Conservation (phyloP, 176 grass and related monocot species). For the Musa troglodytarum region DNA sequence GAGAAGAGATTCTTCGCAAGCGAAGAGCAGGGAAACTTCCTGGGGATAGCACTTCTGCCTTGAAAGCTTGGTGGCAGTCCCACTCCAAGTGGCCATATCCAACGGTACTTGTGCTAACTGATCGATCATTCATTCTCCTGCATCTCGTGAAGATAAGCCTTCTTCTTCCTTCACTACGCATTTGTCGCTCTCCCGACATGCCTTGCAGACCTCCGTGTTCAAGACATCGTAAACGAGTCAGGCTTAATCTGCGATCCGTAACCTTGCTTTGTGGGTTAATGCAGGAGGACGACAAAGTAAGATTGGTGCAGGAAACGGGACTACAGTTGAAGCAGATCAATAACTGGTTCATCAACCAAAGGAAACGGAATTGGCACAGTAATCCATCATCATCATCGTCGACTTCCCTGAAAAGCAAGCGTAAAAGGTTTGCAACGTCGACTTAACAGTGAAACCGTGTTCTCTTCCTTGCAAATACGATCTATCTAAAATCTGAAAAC, state of each 20-base stretch:
- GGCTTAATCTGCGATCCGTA: neutral
- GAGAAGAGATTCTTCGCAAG: constrained; percentile 92
- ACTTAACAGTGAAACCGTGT: neutral
- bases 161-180: too few species aligned
- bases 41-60: constrained; percentile 64
- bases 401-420: constrained; percentile 71
- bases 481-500: too few species aligned
- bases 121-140: neutral
- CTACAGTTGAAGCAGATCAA: constrained; percentile 97
- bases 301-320: constrained; percentile 86
- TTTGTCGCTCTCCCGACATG: neutral
- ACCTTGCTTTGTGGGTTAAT: neutral
- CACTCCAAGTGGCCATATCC: constrained; percentile 96
- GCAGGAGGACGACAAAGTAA: constrained; percentile 91
- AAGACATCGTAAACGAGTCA: too few species aligned
- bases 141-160: neutral
- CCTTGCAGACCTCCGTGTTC: neutral
- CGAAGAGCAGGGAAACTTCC: constrained; percentile 90
- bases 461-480: too few species aligned
- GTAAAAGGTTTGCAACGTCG: constrained; percentile 47
- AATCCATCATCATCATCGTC: constrained; percentile 56
- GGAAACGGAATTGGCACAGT: constrained; percentile 96
- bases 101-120: constrained; percentile 38
- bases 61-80: constrained; percentile 96
- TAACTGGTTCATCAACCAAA: constrained; percentile 99